A percentile compares a stretch with the other conserved stretches of the same genome.
These are phyloP conservation scores for Triticum turgidum DNA, from an alignment of 176 grass and related monocot genomes.

Conservation along the genomic window DNA sequence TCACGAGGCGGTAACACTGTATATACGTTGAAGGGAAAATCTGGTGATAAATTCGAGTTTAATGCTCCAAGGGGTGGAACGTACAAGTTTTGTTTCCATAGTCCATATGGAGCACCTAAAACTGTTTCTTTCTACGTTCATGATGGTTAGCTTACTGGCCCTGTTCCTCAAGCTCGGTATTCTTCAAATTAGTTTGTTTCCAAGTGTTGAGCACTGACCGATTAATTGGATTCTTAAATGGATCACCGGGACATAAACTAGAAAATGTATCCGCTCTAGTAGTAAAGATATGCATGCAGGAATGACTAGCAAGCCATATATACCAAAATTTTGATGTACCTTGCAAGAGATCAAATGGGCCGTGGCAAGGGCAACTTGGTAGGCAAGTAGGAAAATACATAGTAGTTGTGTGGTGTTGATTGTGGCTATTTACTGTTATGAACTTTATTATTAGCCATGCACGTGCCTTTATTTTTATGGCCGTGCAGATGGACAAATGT, in stretches of 20 bases:
- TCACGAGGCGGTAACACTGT: conserved; percentile 84
- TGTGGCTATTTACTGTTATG: neutral
- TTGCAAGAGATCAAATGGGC: neutral
- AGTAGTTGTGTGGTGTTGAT: neutral
- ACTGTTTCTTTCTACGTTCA: conserved; percentile 98
- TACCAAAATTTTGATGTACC: neutral
- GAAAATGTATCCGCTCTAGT: neutral
- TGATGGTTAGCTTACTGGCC: conserved; percentile 60
- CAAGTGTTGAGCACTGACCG: neutral
- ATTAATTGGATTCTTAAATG: neutral
- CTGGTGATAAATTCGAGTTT: conserved; percentile 93
- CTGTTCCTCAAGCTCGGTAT: conserved; percentile 10
- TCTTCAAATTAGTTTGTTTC: neutral
- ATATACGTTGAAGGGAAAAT: conserved; percentile 69
- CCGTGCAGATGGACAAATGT: neutral
- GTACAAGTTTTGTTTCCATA: conserved; percentile 98
- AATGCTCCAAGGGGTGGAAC: conserved; percentile 86
- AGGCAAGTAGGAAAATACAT: too few species aligned
- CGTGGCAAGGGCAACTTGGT: too few species aligned
- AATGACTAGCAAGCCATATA: neutral
- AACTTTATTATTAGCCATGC: neutral
- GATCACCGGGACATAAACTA: neutral
- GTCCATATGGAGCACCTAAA: conserved; percentile 81
- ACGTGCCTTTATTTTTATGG: neutral
- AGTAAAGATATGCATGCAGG: neutral